Evolutionary conservation across 2,329 filamentous ascomycete genomes (phyloP), one percentile per base, ranked within the genome.

Genomic region (Neoscytalidium dimidiatum): DNA sequence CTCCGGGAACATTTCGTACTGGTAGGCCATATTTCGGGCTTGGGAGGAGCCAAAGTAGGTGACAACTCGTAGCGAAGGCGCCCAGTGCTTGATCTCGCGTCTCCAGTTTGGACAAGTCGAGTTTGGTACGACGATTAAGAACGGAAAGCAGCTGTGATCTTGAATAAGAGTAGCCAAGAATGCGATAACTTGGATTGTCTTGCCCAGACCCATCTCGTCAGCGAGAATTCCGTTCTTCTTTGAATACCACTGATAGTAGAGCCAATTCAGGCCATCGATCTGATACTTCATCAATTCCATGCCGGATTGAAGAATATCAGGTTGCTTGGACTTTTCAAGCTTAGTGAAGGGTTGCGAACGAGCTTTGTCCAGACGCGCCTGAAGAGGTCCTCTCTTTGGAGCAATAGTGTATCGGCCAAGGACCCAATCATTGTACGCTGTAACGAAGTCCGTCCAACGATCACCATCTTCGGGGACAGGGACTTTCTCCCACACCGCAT

Each of bases 81-180:
- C 89, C 94, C 94, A 99, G 69, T 91, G 89, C 80, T 96, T 96
- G 76, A 98, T 92, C 75, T 99, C 95, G 56, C 94, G 89, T 5
- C 94, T 90, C 94, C 95, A 99, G 75, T 99, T 99, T n/a, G 93
- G 88, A 75, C 93, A 96, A 0, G 95, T 99, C 0, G 94, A 90
- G 73, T 98, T 98, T 0, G 95, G 95, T 0, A 96, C 94, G 1
- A 97, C 92, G 3, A 98, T 85, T 17, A 99, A 83, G 74, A 97
- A 98, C 0, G 95, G 95, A 86, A 91, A 98, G 77, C 92, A 95
- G 73, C 86, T 82, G 72, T 87, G 84, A 35, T 83, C 80, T 68
- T 80, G 78, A 3, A 83, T 75, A 41, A 98, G 79, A 0, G 90
- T 88, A 1, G 91, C 88, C 66, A 98, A 85, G 67, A 97, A 86